phyloP scores from a whole-genome alignment of 768 basidiomycete species.

The Multifurca ochricompacta region DNA sequence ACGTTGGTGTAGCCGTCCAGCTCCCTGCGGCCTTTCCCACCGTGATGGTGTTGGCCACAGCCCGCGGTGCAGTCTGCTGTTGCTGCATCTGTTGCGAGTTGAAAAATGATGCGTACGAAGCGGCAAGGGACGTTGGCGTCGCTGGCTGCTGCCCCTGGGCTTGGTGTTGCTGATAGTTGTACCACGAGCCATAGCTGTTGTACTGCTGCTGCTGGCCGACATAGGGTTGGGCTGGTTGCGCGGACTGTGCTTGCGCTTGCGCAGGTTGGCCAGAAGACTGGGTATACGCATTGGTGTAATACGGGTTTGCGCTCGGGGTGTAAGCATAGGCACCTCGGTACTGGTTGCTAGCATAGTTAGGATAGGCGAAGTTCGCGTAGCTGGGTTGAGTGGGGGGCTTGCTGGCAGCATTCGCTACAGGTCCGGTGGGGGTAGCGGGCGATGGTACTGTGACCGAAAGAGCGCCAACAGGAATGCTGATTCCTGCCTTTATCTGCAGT shows the following conservation, averaged over 20 bases:
- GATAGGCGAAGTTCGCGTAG: constrained; percentile 25
- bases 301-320: constrained; percentile 29
- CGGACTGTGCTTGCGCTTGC: constrained; percentile 17
- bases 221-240: constrained; percentile 34
- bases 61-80: constrained; percentile 28
- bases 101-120: constrained; percentile 38
- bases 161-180: constrained; percentile 34
- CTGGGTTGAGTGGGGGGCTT: constrained; percentile 25
- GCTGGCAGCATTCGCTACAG: constrained; percentile 29
- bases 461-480: constrained; percentile 8
- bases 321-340: constrained; percentile 36
- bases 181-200: constrained; percentile 38
- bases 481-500: constrained; percentile 46
- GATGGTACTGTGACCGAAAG: constrained; percentile 13
- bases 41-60: constrained; percentile 49
- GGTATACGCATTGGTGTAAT: constrained; percentile 28
- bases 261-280: constrained; percentile 24
- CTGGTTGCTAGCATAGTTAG: constrained; percentile 24
- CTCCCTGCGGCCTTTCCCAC: constrained; percentile 23
- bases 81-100: constrained; percentile 26
- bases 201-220: constrained; percentile 31
- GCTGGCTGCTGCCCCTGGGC: constrained; percentile 35
- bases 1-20: constrained; percentile 29
- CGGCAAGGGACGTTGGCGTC: constrained; percentile 25
- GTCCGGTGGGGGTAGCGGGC: constrained; percentile 14